Base-by-base conservation (phyloP, 2,329 filamentous ascomycete genomes). In the Penicillium fuscoglaucum region DNA sequence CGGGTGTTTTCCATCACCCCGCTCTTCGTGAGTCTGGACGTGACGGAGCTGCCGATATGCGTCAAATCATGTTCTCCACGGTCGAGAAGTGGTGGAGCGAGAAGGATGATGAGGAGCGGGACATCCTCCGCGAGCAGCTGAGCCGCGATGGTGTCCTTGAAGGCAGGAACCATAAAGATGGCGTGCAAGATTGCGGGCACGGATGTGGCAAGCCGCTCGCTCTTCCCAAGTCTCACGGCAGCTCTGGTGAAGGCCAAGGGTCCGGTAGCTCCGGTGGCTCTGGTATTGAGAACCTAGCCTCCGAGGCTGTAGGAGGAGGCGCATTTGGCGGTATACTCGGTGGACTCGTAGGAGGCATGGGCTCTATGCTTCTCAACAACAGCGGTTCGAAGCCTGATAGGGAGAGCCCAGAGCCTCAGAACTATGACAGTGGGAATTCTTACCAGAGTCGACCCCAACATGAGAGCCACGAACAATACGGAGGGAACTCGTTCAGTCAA, bases 1-100 rank as follows among this genome's bases (percentile, higher is more conserved):
- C 85, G 49, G 92, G 91, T 60, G 87, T 96, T 37, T 85, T 97
- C 74, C 91, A 96, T 70, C 93, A 97, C 75, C 93, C 93, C 2
- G 91, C 91, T 48, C 87, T 91, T 66, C 87, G 89, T 57, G 78
- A 86, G 10, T 78, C 83, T 71, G 90, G 89, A 48, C 80, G 87
- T 21, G 89, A 92, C 69, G 90, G 88, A 12, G 87, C 86, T 13
- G 70, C 76, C 8, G 89, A 96, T 66, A 89, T 91, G 54, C 90
- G 91, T 55, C 74, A 80, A 29, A 79, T 87, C 65, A 93, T 96
- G 87, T 96, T 93, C 77, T 74, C 80, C n/a, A 87, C 87, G 19
- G 88, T 97, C 6, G 80, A 90, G 74, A 80, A 89, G 64, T 97
- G 93, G 93, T 97, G 93, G 93, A 73, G 79, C 41, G 79, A 84